These are phyloP conservation scores for Trichoderma citrinoviride DNA, from an alignment of 2,329 filamentous ascomycete species.

Conservation along the genomic window DNA sequence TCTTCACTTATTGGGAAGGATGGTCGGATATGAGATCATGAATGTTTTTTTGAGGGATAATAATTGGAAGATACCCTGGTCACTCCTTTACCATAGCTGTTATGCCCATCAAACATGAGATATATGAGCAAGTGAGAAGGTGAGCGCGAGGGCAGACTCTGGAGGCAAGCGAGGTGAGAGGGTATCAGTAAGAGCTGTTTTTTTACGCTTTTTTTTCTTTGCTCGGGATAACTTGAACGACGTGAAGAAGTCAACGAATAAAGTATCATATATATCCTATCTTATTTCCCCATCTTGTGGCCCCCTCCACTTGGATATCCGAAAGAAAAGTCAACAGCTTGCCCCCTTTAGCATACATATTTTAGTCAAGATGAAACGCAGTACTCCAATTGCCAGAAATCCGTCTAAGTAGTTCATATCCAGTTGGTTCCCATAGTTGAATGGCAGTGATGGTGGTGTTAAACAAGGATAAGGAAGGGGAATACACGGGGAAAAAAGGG, in stretches of 20 bases:
- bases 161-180: no score
- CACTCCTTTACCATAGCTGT: not conserved
- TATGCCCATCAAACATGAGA: not conserved
- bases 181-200: no score
- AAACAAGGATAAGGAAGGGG: not conserved
- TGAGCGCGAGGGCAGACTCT: not conserved
- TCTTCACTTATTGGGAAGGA: not conserved
- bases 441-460: not conserved
- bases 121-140: not conserved
- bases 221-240: not conserved
- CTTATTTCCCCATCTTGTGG: not conserved
- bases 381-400: constrained; percentile 8
- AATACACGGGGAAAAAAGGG: not conserved
- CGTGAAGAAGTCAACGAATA: not conserved
- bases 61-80: not conserved
- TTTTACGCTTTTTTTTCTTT: not conserved
- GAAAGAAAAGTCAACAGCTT: not conserved
- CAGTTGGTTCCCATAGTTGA: not conserved
- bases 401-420: constrained; percentile 16
- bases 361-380: constrained; percentile 3
- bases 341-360: not conserved
- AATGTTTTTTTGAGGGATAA: not conserved
- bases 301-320: not conserved
- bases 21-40: not conserved
- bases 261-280: not conserved